Evolutionary conservation across 1,284 basidiomycete species (phyloP), one percentile per base, ranked within the genome.

Genomic region (Cystobasidium slooffiae): DNA sequence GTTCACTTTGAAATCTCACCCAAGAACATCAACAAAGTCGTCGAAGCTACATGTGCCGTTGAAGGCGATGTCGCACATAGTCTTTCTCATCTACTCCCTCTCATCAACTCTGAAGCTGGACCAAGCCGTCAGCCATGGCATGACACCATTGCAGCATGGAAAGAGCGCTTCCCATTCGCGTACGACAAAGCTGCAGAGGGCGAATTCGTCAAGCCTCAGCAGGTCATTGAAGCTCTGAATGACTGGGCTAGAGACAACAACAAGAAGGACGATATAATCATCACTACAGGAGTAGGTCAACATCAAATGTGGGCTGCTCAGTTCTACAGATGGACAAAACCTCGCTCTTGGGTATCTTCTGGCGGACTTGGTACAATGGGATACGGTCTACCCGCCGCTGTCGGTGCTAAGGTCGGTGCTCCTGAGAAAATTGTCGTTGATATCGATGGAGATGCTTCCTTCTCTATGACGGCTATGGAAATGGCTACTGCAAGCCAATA

Each of bases 251-350:
- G 93, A 84, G 88, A 87, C 1, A 85, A 86, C 74, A 86, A 88
- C 75, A 86, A 86, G 81, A 97, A 99, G 86, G 91, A 94, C 69
- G 88, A 97, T 55, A 87, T 97, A 41, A 85, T 99, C 80, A 85
- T 99, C 77, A 85, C 93, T 3, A 98, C 97, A 3, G 96, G 96
- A 80, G 97, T 99, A 31, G 97, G 97, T 5, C 96, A 98, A 83
- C 96, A 99, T 85, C 96, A 99, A 84, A 99, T 99, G 96, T 99
- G 94, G 94, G 95, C 96, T 0, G 93, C 93, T 61, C 97, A 99
- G 83, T 87, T 91, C 83, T 98, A 89, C 84, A 87, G 94, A 78
- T 98, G 95, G 95, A 91, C 85, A 75, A 83, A 90, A 67, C 96
- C 96, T 0, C 87, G 90, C 53, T 88, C 92, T 46, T 92, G 95